Evolutionary conservation across 208 protist species (phyloP).

Genomic region (Novymonas esmeraldas): DNA sequence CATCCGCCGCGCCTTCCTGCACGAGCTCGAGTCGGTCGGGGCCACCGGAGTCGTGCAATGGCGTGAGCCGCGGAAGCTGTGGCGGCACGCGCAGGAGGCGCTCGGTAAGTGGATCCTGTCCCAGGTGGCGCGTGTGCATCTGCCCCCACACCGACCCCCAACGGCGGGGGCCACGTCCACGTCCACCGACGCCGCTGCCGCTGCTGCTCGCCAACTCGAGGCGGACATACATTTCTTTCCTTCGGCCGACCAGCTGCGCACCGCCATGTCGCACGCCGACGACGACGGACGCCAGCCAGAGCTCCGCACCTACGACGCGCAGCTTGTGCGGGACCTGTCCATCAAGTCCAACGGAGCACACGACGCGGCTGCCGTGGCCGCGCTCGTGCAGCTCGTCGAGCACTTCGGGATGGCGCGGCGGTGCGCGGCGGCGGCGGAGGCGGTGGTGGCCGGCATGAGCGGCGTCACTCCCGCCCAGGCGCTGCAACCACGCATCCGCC

Average conservation of each 20-base stretch:
- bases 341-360: conserved; percentile 69
- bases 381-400: conserved; percentile 40
- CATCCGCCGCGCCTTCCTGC: conserved; percentile 75
- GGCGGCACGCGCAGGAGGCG: conserved; percentile 85
- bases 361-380: conserved; percentile 35
- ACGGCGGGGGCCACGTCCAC: background rate
- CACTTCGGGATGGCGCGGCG: conserved; percentile 58
- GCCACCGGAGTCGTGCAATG: conserved; percentile 35
- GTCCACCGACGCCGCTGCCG: background rate
- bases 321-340: conserved; percentile 83
- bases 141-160: conserved; percentile 1
- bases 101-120: conserved; percentile 90
- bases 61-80: conserved; percentile 80
- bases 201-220: conserved; percentile 18
- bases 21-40: conserved; percentile 39
- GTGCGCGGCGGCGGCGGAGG: conserved; percentile 48
- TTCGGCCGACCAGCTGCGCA: conserved; percentile 23
- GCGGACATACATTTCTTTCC: conserved; percentile 47
- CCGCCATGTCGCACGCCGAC: background rate
- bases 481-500: conserved; percentile 34
- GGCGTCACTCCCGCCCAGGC: conserved; percentile 29
- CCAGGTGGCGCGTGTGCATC: conserved; percentile 68
- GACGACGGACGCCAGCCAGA: background rate
- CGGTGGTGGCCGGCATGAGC: conserved; percentile 40
- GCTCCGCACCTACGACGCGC: conserved; percentile 68